A percentile compares a stretch with the other conserved stretches of the same genome.
These are phyloP conservation scores for Wickerhamiella qilinensis DNA, from an alignment of 805 yeast species.

Conservation along the genomic window DNA sequence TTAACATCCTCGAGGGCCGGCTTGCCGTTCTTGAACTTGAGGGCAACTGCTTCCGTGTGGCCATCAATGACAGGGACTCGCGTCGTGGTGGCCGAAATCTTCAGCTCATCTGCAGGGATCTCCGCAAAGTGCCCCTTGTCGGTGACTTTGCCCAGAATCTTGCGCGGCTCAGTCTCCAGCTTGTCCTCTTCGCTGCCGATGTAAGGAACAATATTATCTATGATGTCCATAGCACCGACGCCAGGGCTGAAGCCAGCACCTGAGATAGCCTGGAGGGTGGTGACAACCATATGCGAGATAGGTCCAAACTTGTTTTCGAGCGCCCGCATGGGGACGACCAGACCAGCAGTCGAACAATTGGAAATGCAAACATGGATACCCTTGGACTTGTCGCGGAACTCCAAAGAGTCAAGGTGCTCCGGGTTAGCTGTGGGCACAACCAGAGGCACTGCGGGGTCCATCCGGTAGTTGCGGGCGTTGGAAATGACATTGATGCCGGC, in stretches of 20 bases:
- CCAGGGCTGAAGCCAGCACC: constrained; percentile 99
- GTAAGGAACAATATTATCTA: constrained; percentile 89
- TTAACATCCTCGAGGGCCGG: constrained; percentile 76
- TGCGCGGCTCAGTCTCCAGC: constrained; percentile 96
- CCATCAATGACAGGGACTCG: constrained; percentile 96
- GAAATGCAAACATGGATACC: constrained; percentile 92
- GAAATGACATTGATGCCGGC: constrained; percentile 76
- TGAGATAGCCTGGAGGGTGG: constrained; percentile 93
- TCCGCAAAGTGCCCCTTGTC: constrained; percentile 26
- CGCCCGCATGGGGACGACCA: constrained; percentile 95
- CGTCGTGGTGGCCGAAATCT: constrained; percentile 90
- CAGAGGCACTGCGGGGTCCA: constrained; percentile 73
- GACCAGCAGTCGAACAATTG: constrained; percentile 95
- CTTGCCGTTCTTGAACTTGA: constrained; percentile 68
- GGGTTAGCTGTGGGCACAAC: constrained; percentile 92
- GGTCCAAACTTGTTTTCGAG: constrained; percentile 83
- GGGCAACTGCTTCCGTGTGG: constrained; percentile 87
- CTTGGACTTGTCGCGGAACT: constrained; percentile 30
- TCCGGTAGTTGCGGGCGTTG: constrained; percentile 91
- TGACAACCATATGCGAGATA: constrained; percentile 65
- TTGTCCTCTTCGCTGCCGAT: constrained; percentile 96
- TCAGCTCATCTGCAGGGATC: constrained; percentile 40
- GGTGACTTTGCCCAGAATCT: constrained; percentile 54
- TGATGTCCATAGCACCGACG: constrained; percentile 83
- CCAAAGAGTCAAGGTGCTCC: constrained; percentile 63